Conservation (phyloP, 331 rosid genomes). For the Acacia pycnantha region DNA sequence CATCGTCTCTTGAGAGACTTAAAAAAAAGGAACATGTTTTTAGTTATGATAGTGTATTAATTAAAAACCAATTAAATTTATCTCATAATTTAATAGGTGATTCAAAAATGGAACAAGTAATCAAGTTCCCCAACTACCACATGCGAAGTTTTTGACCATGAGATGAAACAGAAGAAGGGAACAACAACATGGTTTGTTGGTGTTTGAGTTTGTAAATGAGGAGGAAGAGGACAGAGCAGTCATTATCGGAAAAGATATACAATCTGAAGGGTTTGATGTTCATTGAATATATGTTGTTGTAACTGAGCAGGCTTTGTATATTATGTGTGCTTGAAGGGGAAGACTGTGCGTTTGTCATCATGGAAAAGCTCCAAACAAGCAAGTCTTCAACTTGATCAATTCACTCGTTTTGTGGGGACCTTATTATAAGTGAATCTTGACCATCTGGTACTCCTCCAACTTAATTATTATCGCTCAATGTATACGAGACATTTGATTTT, state of each 20-base stretch:
- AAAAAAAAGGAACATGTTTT: neutral
- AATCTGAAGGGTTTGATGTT: neutral
- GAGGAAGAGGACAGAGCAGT: neutral
- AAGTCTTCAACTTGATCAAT: neutral
- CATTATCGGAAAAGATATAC: conserved; percentile 2
- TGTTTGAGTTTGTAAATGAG: neutral
- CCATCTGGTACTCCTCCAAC: neutral
- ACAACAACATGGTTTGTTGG: conserved; percentile 3
- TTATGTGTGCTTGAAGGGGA: neutral
- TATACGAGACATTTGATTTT: neutral
- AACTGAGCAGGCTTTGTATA: neutral
- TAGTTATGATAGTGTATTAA: conserved; percentile 2
- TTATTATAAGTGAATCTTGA: neutral
- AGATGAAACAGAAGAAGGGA: conserved; percentile 12
- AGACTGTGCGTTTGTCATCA: neutral
- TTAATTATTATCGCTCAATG: neutral
- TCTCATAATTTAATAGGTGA: neutral
- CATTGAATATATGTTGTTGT: neutral
- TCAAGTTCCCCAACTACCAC: neutral
- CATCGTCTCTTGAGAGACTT: neutral
- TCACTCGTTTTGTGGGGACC: conserved; percentile 15
- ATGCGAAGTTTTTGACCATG: neutral
- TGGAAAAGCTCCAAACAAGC: conserved; percentile 3
- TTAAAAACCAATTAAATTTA: neutral
- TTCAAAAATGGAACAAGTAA: neutral